phyloP scores from a whole-genome alignment of 306 rosid genomes.

The Rubus idaeus region DNA sequence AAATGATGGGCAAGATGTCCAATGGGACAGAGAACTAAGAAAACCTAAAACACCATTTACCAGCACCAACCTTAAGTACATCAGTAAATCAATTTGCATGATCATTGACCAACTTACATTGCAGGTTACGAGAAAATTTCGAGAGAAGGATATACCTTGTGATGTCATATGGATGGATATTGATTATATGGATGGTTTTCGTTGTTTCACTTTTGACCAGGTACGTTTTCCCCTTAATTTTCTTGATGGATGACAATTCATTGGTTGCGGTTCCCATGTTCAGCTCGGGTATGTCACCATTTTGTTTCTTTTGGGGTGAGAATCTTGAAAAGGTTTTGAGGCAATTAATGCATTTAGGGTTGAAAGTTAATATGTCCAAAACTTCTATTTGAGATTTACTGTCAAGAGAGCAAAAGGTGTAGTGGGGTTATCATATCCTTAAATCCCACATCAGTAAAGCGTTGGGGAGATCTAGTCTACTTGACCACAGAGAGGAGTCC shows the following conservation, averaged over 20 bases:
- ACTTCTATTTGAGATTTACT: neutral
- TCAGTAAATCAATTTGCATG: neutral
- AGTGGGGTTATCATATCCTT: neutral
- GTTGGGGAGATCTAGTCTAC: neutral
- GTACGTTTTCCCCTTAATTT: constrained; percentile 31
- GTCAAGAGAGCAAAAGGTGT: neutral
- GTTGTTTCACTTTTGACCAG: constrained; percentile 88
- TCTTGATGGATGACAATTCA: neutral
- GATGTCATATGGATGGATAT: constrained; percentile 97
- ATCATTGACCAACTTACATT: constrained; percentile 25
- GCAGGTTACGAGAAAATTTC: constrained; percentile 72
- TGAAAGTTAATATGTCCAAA: neutral
- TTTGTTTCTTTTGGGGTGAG: neutral
- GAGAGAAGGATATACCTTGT: constrained; percentile 76
- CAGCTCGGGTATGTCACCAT: neutral
- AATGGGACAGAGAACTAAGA: neutral
- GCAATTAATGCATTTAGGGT: neutral
- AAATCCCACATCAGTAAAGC: neutral
- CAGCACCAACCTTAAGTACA: neutral
- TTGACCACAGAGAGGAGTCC: neutral
- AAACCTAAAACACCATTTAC: neutral
- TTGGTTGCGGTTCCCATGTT: neutral
- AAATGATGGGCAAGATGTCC: neutral
- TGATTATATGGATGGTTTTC: constrained; percentile 94
- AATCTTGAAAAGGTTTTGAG: neutral